Evolutionary conservation across 192 early-diverging fungal genomes (phyloP), one percentile per base, ranked within the genome.

Genomic region (Umbelopsis sp.): DNA sequence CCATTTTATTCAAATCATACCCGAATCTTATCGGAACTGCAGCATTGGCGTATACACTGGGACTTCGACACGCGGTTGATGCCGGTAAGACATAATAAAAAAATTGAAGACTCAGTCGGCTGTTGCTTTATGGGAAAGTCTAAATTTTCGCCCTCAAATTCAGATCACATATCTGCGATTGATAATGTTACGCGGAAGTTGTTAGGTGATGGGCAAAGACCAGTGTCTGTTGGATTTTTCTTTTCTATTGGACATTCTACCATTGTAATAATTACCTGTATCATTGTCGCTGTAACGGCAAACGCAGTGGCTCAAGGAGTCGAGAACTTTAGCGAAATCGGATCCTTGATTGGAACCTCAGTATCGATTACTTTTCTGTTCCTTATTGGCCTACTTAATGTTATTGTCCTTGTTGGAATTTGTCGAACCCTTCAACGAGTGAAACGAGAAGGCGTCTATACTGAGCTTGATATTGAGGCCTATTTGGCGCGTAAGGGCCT

Each of bases 241-340:
- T 92, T 92, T 66, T 85, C 90, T 1, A 73, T 90, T 3, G 90
- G 90, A 1, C 90, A 92, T 67, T 91, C 90, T 10, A 92, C 90
- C 11, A 83, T 92, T 23, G 90, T 92, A 3, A 77, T 88, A 33
- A 46, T 78, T 46, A 80, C 78, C 9, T 74, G 85, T 16, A 64
- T 88, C 25, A 75, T 80, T 27, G 51, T 88, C 10, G 81, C 81
- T 10, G 51, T 69, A 15, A 78, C 84, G 13, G 81, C 85, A 18
- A 80, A 78, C 23, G 74, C 87, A 7, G 73, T 85, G 49, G 48
- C 77, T 18, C 65, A 77, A 27, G 75, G 73, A 22, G 64, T 88
- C 15, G 81, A 76, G 7, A 75, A 84, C 6, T 82, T 84, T 66
- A 70, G 76, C 10, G 53, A 71, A 0, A 82, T 81, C 3, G 84